Base-by-base conservation (phyloP, 306 rosid genomes). In the Prunus fruticosa region DNA sequence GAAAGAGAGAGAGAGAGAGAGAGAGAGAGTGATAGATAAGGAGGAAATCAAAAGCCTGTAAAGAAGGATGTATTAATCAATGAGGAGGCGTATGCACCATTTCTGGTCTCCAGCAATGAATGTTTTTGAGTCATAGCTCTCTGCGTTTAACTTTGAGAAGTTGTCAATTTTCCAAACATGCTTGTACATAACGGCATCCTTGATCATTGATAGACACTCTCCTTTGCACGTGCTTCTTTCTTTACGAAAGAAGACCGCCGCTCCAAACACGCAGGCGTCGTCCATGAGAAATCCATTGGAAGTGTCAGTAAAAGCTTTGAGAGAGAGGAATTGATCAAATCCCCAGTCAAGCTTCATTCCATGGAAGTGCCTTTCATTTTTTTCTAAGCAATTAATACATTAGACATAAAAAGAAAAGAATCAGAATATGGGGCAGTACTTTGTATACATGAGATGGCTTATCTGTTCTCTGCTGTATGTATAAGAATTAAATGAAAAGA, bases 301-400 rank as follows among this genome's bases (percentile, higher is more conserved):
- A 34, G 27, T 77, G 20, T 79, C 87, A n/a, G 73, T 79, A 65
- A 92, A 82, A 14, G 72, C 86, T 72, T 80, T 76, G 20, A 85
- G 69, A 50, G 90, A 23, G 67, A 92, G 80, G 67, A 85, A 81
- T 72, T 79, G 69, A 52, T 92, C 91, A 27, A 88, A 78, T 28
- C 93, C 96, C 88, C 86, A 85, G 72, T 84, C 90, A 28, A 14
- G 67, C 79, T 87, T 90, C 91, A 84, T 66, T 57, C 46, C 81
- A 67, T 87, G 80, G 76, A 88, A 88, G 67, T 83, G 81, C 82
- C 78, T 80, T 49, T 84, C 92, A 78, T 66, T 91, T 78, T 80
- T 76, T 89, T 3, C 32, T 30, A 30, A 30, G 32, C 5, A 30
- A 30, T 30, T 30, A 30, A 30, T 30, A 4, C 32, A 30, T 30